Conservation (phyloP, 257 asterid genomes). For the Cinchona pubescens region DNA sequence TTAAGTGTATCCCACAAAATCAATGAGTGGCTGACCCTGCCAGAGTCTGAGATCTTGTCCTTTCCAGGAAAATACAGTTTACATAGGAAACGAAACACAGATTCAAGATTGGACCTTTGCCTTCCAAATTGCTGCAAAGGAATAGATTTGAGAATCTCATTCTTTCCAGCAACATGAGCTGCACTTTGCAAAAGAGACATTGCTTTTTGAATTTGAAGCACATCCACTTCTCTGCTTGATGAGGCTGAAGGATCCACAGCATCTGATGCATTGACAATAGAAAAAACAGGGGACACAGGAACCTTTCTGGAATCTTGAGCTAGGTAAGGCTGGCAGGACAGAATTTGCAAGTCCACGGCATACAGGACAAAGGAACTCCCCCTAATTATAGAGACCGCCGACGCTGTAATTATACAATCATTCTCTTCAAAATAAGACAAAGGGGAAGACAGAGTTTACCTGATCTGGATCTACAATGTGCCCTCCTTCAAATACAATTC, state of each 20-base stretch:
- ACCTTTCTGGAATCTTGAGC: constrained; percentile 37
- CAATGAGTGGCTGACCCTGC: constrained; percentile 61
- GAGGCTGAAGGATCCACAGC: constrained; percentile 30
- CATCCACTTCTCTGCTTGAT: constrained; percentile 30
- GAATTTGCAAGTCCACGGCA: constrained; percentile 95
- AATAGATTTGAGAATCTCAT: constrained; percentile 46
- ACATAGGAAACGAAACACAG: constrained; percentile 52
- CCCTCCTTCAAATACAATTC: constrained; percentile 94
- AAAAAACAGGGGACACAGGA: constrained; percentile 28
- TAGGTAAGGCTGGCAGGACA: constrained; percentile 65
- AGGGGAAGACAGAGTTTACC: constrained; percentile 42
- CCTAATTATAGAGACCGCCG: constrained; percentile 47
- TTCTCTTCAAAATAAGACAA: constrained; percentile 17
- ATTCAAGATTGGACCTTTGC: constrained; percentile 57
- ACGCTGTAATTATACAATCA: constrained; percentile 12
- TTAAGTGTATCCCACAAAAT: constrained; percentile 86
- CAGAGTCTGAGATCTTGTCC: constrained; percentile 62
- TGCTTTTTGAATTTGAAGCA: constrained; percentile 53
- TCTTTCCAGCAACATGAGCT: constrained; percentile 52
- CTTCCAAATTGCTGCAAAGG: constrained; percentile 44
- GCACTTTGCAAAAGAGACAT: constrained; percentile 57
- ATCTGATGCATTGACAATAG: constrained; percentile 27
- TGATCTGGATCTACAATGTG: constrained; percentile 94
- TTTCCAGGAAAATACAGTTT: constrained; percentile 68
- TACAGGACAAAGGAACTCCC: constrained; percentile 98